A percentile compares a stretch with the other conserved stretches of the same genome.
These are phyloP conservation scores for Clitocybe nebularis DNA, from an alignment of 1,284 basidiomycete species.

Conservation along the genomic window DNA sequence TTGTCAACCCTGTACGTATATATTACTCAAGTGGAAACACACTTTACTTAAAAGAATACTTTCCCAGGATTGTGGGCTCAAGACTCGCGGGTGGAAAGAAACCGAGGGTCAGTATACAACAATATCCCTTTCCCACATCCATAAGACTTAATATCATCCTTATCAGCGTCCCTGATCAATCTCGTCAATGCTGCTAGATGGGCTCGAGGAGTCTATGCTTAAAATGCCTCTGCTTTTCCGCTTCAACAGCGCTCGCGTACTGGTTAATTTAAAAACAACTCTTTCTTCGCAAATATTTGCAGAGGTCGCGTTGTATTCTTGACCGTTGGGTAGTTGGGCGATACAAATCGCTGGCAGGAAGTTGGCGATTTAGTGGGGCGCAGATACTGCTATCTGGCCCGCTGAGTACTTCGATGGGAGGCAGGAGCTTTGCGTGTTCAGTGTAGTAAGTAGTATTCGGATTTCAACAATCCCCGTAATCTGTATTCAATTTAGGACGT, in stretches of 20 bases:
- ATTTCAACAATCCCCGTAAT: conserved; percentile 61
- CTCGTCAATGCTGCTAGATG: conserved; percentile 88
- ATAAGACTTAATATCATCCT: conserved; percentile 7
- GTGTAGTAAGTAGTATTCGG: conserved; percentile 41
- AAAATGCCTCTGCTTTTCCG: conserved; percentile 51
- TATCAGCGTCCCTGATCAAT: conserved; percentile 72
- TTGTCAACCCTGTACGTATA: conserved; percentile 88
- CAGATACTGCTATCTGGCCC: conserved; percentile 31
- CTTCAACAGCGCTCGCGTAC: conserved; percentile 82
- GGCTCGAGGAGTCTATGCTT: conserved; percentile 81
- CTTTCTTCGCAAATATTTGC: conserved; percentile 8
- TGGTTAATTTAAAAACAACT: conserved; percentile 31
- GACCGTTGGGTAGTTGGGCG: conserved; percentile 46
- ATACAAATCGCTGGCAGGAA: conserved; percentile 25
- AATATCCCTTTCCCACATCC: conserved; percentile 3
- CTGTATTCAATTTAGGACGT: conserved; percentile 20
- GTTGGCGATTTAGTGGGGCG: conserved; percentile 23
- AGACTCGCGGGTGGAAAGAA: conserved; percentile 97
- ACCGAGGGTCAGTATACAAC: conserved; percentile 63
- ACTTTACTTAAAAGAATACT: conserved; percentile 10
- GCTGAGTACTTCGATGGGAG: conserved; percentile 36
- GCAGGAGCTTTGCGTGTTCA: conserved; percentile 35
- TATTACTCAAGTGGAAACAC: conserved; percentile 7
- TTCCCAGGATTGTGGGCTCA: conserved; percentile 73
- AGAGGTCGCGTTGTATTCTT: conserved; percentile 22